These are phyloP conservation scores for Mycena haematopus DNA, from an alignment of 768 basidiomycete genomes.

Conservation along the genomic window DNA sequence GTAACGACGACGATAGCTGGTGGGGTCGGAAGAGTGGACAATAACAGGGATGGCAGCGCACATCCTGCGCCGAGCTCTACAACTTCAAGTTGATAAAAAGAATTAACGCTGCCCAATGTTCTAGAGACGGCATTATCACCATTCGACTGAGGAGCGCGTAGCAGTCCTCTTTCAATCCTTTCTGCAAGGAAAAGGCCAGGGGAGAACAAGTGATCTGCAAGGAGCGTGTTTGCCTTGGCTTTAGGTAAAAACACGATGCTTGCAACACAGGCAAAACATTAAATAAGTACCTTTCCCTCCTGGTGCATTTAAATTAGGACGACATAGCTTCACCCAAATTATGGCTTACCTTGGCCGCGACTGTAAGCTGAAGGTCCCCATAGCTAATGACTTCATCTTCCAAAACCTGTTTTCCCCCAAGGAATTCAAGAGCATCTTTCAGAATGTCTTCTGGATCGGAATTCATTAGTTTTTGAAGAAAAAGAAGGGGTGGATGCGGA, in stretches of 20 bases:
- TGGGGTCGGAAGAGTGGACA: slow-evolving; percentile 49
- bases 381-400: slow-evolving; percentile 56
- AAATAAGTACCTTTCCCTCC: slow-evolving; percentile 64
- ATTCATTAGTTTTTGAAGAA: slow-evolving; percentile 2
- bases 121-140: slow-evolving; percentile 39
- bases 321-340: slow-evolving; percentile 1
- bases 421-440: slow-evolving; percentile 56
- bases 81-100: slow-evolving; percentile 45
- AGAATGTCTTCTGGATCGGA: slow-evolving; percentile 43
- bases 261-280: background rate
- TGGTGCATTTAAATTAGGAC: slow-evolving; percentile 33
- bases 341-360: slow-evolving; percentile 61
- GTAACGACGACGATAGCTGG: slow-evolving; percentile 65
- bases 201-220: slow-evolving; percentile 79
- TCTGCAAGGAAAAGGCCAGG: slow-evolving; percentile 72
- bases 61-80: slow-evolving; percentile 78
- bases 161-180: slow-evolving; percentile 60
- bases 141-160: slow-evolving; percentile 48
- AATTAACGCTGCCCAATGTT: background rate
- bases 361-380: slow-evolving; percentile 58
- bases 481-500: too few relatives aligned
- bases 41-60: slow-evolving; percentile 69
- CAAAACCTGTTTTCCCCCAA: slow-evolving; percentile 51
- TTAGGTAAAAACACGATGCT: background rate
- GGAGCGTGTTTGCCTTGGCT: slow-evolving; percentile 66